Conservation (phyloP, 768 basidiomycete species). For the Boletus fagicola region DNA sequence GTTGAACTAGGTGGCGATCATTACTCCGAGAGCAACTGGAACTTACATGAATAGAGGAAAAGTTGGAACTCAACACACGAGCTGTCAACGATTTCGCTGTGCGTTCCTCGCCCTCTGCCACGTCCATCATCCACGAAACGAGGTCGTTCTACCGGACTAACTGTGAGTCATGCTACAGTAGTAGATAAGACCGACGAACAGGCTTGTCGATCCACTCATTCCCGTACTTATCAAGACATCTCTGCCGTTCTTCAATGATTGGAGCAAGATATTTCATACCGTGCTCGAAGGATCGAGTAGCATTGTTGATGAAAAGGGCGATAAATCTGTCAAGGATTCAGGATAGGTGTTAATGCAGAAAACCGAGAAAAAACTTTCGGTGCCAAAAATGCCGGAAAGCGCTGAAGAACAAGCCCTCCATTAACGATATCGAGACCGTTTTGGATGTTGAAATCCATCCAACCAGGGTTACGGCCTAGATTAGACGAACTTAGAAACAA, state of each 20-base stretch:
- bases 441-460: constrained; percentile 30
- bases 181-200: constrained; percentile 19
- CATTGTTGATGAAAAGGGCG: neutral
- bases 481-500: neutral
- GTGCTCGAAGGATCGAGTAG: neutral
- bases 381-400: neutral
- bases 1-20: neutral
- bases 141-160: constrained; percentile 28
- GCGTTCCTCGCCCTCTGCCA: constrained; percentile 19
- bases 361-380: neutral
- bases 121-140: constrained; percentile 34
- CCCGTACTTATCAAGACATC: constrained; percentile 23
- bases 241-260: constrained; percentile 31
- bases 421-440: neutral
- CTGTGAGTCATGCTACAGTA: neutral
- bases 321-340: neutral
- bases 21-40: neutral
- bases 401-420: neutral
- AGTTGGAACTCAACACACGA: constrained; percentile 16
- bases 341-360: neutral
- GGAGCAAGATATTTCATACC: constrained; percentile 25
- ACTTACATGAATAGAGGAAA: constrained; percentile 26
- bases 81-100: constrained; percentile 22
- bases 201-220: constrained; percentile 32
- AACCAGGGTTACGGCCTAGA: constrained; percentile 41